Conservation (phyloP, 1,139 yeast genomes). For the Lodderomyces elongisporus region DNA sequence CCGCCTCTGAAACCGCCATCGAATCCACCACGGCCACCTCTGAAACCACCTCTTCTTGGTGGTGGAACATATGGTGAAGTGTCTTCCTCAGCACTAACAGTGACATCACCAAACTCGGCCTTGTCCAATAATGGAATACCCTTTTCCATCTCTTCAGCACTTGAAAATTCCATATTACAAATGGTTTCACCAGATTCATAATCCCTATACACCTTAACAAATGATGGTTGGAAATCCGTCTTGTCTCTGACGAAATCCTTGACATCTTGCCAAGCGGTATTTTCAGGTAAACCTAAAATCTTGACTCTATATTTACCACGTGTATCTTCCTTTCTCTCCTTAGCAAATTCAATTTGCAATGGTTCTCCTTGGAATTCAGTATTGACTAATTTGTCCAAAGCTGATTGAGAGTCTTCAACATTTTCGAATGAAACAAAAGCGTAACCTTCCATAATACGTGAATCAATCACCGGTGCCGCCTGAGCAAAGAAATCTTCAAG, state of each 20-base stretch:
- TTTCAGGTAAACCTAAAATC: slow-evolving; percentile 65
- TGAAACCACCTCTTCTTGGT: slow-evolving; percentile 47
- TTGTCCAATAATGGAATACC: slow-evolving; percentile 69
- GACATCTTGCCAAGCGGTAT: slow-evolving; percentile 80
- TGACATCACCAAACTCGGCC: slow-evolving; percentile 63
- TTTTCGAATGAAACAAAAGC: slow-evolving; percentile 71
- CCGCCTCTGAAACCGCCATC: slow-evolving; percentile 38
- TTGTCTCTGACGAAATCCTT: slow-evolving; percentile 75
- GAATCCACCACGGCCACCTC: slow-evolving; percentile 38
- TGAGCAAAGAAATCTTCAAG: slow-evolving; percentile 62
- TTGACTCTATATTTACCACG: slow-evolving; percentile 71
- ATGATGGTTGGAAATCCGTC: slow-evolving; percentile 59
- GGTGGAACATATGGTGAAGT: slow-evolving; percentile 69
- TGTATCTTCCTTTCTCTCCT: slow-evolving; percentile 53
- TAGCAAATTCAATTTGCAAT: slow-evolving; percentile 64
- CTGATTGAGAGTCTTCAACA: slow-evolving; percentile 60
- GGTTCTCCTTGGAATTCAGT: slow-evolving; percentile 58
- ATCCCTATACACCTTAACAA: slow-evolving; percentile 67
- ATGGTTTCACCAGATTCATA: slow-evolving; percentile 56
- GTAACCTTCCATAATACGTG: slow-evolving; percentile 68
- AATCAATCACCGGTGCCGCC: slow-evolving; percentile 62
- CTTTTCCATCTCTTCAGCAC: slow-evolving; percentile 67
- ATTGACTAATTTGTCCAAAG: slow-evolving; percentile 58
- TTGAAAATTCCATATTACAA: slow-evolving; percentile 73
- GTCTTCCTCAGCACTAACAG: slow-evolving; percentile 70